Evolutionary conservation across 352 stramenopile species (phyloP).

Genomic region (Pythium phragmitis): DNA sequence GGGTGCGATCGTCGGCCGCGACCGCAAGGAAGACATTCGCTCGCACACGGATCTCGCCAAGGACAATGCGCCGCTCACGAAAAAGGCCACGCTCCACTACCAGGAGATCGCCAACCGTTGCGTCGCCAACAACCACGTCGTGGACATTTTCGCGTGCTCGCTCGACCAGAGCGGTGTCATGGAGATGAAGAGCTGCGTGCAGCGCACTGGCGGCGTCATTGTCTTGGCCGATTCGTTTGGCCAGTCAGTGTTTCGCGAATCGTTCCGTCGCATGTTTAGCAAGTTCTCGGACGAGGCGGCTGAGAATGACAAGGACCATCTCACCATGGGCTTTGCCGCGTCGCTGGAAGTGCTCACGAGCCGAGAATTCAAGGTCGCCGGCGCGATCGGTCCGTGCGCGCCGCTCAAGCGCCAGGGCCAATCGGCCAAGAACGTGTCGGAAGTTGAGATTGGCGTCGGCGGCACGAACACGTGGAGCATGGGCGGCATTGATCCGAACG

Average conservation of each 20-base stretch:
- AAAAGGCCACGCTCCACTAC: slow-evolving; percentile 97
- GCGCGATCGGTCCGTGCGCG: slow-evolving; percentile 96
- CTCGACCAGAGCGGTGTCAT: slow-evolving; percentile 97
- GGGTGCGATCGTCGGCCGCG: slow-evolving; percentile 93
- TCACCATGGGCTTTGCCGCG: slow-evolving; percentile 96
- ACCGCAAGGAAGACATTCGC: slow-evolving; percentile 97
- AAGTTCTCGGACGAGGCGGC: slow-evolving; percentile 94
- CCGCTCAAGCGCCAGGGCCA: slow-evolving; percentile 94
- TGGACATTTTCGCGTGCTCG: slow-evolving; percentile 99
- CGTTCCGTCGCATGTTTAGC: slow-evolving; percentile 96
- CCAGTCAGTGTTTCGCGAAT: slow-evolving; percentile 99
- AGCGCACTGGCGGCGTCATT: slow-evolving; percentile 98
- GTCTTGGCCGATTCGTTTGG: slow-evolving; percentile 98
- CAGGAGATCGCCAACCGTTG: slow-evolving; percentile 92
- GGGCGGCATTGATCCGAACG: slow-evolving; percentile 96
- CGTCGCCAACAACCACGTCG: slow-evolving; percentile 91
- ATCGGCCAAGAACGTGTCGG: slow-evolving; percentile 91
- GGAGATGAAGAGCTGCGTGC: slow-evolving; percentile 98
- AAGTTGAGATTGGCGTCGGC: slow-evolving; percentile 95
- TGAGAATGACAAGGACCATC: slow-evolving; percentile 93
- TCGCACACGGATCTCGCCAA: slow-evolving; percentile 95
- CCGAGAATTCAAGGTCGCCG: slow-evolving; percentile 98
- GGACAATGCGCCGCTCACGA: slow-evolving; percentile 92
- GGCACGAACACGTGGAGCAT: slow-evolving; percentile 94
- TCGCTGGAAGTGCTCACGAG: slow-evolving; percentile 97